phyloP scores from a whole-genome alignment of 148 eudicot genomes.

The Rhododendron williamsianum region DNA sequence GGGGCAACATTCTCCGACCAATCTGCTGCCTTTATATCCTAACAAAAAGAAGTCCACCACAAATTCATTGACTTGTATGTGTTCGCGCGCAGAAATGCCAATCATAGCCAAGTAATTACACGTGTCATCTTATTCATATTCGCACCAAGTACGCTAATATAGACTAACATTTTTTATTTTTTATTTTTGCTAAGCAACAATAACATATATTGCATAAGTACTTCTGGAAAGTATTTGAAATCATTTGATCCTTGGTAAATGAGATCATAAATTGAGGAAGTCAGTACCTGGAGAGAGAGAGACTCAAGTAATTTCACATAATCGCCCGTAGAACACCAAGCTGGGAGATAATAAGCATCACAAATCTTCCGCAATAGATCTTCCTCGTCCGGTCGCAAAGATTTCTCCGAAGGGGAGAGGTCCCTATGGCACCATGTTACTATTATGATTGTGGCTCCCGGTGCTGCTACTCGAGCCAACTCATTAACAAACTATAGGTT shows the following conservation, averaged over 20 bases:
- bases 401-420: constrained; percentile 67
- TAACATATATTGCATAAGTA: neutral
- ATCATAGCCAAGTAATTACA: neutral
- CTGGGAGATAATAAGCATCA: constrained; percentile 83
- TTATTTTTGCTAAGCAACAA: neutral
- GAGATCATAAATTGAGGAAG: neutral
- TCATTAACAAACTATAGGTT: constrained; percentile 63
- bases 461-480: constrained; percentile 87
- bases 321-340: constrained; percentile 89
- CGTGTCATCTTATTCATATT: neutral
- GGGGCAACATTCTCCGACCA: constrained; percentile 91
- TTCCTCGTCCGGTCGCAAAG: constrained; percentile 63
- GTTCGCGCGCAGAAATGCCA: neutral
- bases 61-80: neutral
- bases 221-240: neutral
- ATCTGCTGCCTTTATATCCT: constrained; percentile 87
- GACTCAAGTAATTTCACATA: constrained; percentile 72
- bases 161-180: neutral
- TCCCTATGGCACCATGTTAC: constrained; percentile 99
- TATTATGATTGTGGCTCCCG: constrained; percentile 78
- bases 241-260: neutral
- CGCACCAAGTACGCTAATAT: no score
- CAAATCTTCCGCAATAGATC: constrained; percentile 66
- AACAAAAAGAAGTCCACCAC: neutral
- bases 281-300: constrained; percentile 67